Percentiles rank a stretch among this genome's conserved stretches.
Conservation (phyloP, 345 rosid species). For the Boechera stricta region DNA sequence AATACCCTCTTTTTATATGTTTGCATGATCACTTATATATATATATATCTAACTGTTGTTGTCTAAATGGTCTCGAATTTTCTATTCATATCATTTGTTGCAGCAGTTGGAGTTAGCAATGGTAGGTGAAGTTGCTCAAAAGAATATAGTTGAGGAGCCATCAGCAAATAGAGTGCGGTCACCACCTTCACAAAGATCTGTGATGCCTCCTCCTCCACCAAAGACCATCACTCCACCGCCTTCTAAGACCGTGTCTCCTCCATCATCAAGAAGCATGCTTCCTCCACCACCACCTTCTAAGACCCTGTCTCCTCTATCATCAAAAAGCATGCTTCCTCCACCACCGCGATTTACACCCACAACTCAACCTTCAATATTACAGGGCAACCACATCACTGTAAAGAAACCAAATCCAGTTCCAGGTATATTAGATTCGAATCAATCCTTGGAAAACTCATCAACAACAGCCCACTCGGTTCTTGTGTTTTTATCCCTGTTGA, state of each 20-base stretch:
- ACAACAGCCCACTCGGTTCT: no score
- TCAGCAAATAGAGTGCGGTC: constrained; percentile 50
- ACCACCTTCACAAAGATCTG: constrained; percentile 42
- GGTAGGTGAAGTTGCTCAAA: constrained; percentile 53
- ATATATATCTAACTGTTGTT: neutral
- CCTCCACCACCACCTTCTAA: constrained; percentile 62
- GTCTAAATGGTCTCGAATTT: neutral
- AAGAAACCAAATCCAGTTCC: constrained; percentile 54
- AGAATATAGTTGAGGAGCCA: constrained; percentile 47
- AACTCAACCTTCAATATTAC: constrained; percentile 36
- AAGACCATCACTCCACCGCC: constrained; percentile 55
- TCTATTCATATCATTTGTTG: constrained; percentile 41
- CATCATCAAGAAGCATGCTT: constrained; percentile 36
- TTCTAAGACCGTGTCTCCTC: constrained; percentile 55
- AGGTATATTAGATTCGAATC: constrained; percentile 46
- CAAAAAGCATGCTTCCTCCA: constrained; percentile 44
- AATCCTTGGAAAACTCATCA: neutral
- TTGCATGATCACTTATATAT: constrained; percentile 1
- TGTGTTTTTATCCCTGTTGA: no score
- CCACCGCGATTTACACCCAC: constrained; percentile 59
- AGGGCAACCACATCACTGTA: constrained; percentile 41
- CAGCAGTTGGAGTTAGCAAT: constrained; percentile 54
- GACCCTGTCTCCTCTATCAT: constrained; percentile 45
- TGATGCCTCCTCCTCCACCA: constrained; percentile 55
- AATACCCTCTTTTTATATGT: neutral